Conservation (phyloP, 495 filamentous ascomycete species). For the Oidiodendron maius region DNA sequence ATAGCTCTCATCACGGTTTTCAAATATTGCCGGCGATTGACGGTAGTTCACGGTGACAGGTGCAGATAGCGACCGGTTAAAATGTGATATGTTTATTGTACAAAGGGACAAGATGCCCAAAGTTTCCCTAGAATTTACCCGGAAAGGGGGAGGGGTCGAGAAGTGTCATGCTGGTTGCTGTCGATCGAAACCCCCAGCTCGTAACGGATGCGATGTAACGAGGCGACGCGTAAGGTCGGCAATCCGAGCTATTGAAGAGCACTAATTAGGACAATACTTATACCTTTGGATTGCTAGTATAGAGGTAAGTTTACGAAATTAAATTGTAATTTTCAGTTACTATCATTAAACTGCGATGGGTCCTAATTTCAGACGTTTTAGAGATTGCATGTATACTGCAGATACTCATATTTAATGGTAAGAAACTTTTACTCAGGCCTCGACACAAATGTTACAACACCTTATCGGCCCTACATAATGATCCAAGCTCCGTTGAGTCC, state of each 20-base stretch:
- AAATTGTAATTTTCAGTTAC: background rate
- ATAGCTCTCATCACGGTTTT: too few relatives aligned
- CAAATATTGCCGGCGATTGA: too few relatives aligned
- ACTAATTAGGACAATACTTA: too few relatives aligned
- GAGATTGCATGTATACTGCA: background rate
- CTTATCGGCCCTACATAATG: background rate
- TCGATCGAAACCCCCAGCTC: too few relatives aligned
- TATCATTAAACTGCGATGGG: background rate
- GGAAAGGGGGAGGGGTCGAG: background rate
- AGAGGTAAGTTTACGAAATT: background rate
- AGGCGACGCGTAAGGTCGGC: background rate
- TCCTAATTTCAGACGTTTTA: background rate
- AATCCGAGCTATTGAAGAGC: background rate
- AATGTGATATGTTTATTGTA: too few relatives aligned
- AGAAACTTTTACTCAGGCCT: background rate
- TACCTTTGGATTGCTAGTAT: background rate
- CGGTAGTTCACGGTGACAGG: too few relatives aligned
- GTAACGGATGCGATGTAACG: too few relatives aligned
- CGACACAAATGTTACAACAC: background rate
- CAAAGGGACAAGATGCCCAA: too few relatives aligned
- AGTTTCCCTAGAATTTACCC: background rate
- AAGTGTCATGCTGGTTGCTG: background rate
- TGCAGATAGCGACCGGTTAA: too few relatives aligned
- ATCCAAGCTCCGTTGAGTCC: background rate
- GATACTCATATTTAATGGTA: background rate